phyloP scores from a whole-genome alignment of 2,329 filamentous ascomycete species.

The Nothophoma quercina region DNA sequence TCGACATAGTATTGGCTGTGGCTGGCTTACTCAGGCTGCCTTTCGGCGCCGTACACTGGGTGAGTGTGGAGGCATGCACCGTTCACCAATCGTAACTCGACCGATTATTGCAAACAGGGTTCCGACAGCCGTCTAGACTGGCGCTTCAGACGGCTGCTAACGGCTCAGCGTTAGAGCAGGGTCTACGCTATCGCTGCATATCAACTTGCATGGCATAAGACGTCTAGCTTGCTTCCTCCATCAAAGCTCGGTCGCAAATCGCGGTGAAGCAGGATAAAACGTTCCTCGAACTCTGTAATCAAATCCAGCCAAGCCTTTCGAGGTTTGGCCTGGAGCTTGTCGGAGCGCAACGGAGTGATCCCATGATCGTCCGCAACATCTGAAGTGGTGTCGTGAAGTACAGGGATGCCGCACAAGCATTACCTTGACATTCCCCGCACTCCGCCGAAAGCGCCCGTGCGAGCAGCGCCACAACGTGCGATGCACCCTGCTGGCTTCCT shows the following conservation, averaged over 20 bases:
- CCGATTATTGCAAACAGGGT: conserved; percentile 6
- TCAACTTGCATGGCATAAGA: conserved; percentile 17
- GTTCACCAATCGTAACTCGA: conserved; percentile 5
- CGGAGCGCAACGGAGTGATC: conserved; percentile 4
- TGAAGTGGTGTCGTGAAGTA: conserved; percentile 16
- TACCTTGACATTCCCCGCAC: conserved; percentile 3
- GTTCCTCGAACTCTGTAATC: not conserved
- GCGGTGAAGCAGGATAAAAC: conserved; percentile 3
- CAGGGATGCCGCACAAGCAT: conserved; percentile 3
- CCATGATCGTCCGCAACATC: conserved; percentile 10
- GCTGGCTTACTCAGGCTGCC: conserved; percentile 1
- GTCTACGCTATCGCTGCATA: conserved; percentile 13
- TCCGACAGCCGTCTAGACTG: conserved; percentile 1
- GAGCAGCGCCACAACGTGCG: conserved; percentile 11
- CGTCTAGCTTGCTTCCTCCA: not conserved
- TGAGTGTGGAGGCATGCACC: conserved; percentile 1
- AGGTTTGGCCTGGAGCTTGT: not conserved
- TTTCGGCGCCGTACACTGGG: not conserved
- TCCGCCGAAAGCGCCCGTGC: conserved; percentile 6
- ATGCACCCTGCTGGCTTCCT: conserved; percentile 2
- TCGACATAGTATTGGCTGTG: not conserved
- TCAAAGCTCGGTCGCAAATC: conserved; percentile 4
- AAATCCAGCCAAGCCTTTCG: not conserved
- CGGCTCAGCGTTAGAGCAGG: conserved; percentile 11
- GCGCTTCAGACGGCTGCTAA: conserved; percentile 9